A percentile compares a stretch with the other conserved stretches of the same genome.
phyloP scores from a whole-genome alignment of 2,329 filamentous ascomycete species.

The Tolypocladium tundrense region DNA sequence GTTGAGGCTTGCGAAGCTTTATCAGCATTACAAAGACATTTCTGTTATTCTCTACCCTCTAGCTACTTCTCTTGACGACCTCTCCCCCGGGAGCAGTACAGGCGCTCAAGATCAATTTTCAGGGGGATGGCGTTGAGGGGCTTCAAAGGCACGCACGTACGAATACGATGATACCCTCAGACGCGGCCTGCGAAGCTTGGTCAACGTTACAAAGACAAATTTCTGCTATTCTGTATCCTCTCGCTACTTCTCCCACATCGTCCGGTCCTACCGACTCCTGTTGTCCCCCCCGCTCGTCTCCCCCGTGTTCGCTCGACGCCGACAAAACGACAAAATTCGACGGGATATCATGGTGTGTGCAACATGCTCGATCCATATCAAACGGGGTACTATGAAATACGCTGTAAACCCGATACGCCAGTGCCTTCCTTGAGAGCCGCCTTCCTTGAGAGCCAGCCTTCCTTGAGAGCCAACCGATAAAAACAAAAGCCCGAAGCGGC shows the following conservation, averaged over 20 bases:
- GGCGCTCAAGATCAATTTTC: neutral
- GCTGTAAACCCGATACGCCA: neutral
- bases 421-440: neutral
- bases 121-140: neutral
- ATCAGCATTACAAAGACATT: neutral
- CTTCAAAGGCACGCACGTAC: neutral
- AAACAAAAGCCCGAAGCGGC: neutral
- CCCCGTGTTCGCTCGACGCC: neutral
- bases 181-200: neutral
- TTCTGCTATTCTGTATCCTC: neutral
- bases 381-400: neutral
- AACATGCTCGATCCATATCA: neutral
- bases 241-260: too few species aligned
- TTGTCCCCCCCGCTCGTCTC: neutral
- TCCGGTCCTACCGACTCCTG: neutral
- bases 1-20: neutral
- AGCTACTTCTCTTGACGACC: too few species aligned
- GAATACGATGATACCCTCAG: neutral
- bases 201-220: neutral
- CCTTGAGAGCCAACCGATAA: neutral
- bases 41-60: neutral
- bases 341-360: neutral
- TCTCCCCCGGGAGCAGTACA: too few species aligned
- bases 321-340: neutral
- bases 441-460: too few species aligned